Evolutionary conservation across 345 rosid genomes (phyloP), one percentile per base, ranked within the genome.

Genomic region (Streptanthus diversifolius): DNA sequence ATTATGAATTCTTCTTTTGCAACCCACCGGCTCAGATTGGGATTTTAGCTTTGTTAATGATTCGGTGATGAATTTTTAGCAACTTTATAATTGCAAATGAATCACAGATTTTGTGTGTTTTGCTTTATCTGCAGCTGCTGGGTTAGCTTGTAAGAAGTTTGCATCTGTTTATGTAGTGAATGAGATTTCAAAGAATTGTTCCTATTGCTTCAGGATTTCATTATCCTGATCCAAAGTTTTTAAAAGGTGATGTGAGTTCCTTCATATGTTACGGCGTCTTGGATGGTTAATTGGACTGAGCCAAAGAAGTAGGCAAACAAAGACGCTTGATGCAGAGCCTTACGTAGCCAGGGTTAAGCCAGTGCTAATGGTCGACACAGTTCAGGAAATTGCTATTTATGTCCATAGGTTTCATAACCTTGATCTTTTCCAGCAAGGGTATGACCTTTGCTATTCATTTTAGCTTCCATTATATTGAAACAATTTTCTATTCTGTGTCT

Each of bases 351-450:
- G 74, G 82, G 79, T 85, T 78, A 69, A 73, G 77, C 89, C 84
- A 5, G 84, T 73, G 71, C 86, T 79, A 75, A 85, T 88, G 88
- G 77, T 86, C 68, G 95, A 88, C 64, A 83, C 91, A 0, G 85
- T 84, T 68, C 98, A 92, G 59, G 93, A 95, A 80, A 82, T 95
- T 80, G 96, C 91, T 22, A 71, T 95, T 66, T 95, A 88, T 64
- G 70, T 79, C 61, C 79, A 79, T 57, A 70, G 77, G 73, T 79
- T 79, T 55, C 82, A 79, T 68, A 74, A 79, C 73, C 82, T 79
- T 70, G 77, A 79, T 66, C 82, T 79, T 55, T 79, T 95, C 83
- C 98, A 95, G 63, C 96, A 95, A 85, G 98, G 97, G 99, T 95
- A 85, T 41, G 60, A 27, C 22, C 10, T 14, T 14, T 19, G 3